Base-by-base conservation (phyloP, 2,329 filamentous ascomycete species). In the Purpureocillium takamizusanense region DNA sequence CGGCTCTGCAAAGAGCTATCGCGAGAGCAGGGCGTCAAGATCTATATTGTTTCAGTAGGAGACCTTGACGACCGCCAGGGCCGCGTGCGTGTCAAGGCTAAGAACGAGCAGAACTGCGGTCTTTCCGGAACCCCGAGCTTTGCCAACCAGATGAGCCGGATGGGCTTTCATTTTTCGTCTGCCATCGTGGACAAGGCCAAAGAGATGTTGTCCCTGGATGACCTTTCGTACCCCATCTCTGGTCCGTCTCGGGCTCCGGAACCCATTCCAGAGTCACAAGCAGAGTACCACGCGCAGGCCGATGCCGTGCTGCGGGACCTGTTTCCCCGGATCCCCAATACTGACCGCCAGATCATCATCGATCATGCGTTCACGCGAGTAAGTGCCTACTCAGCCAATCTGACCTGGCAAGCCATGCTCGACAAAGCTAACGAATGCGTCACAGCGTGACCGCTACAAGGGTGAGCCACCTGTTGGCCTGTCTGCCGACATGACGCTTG, bases 241-340 rank as follows among this genome's bases (percentile, higher is more conserved):
- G 21, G 21, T 10, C 21, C 21, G 21, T 25, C 21, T 25, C 21
- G 10, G 21, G 21, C 21, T 6, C 21, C 21, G 21, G 18, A 81
- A 50, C 72, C 74, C 4, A 79, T 82, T 38, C 78, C 78, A 1
- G 61, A 70, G 35, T 68, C 64, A 2, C 77, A 81, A 49, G 59
- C 65, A 29, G 72, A 79, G 42, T 81, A 82, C 46, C 72, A 80
- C 48, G 61, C 61, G 36, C 76, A 82, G 54, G 78, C 76, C 37
- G 76, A 82, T 52, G 72, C 67, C 21, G 76, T 74, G 9, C 65
- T 83, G 36, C 66, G 73, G 50, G 78, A 82, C 51, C 57, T 82
- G 14, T 82, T 82, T 49, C 78, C 78, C 1, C 66, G 77, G 39
- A 81, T 83, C 37, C 78, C 78, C 9, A 68, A 82, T 45, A 78